Evolutionary conservation across 2,329 filamentous ascomycete species (phyloP).

Genomic region (Tolypocladium ovalisporum): DNA sequence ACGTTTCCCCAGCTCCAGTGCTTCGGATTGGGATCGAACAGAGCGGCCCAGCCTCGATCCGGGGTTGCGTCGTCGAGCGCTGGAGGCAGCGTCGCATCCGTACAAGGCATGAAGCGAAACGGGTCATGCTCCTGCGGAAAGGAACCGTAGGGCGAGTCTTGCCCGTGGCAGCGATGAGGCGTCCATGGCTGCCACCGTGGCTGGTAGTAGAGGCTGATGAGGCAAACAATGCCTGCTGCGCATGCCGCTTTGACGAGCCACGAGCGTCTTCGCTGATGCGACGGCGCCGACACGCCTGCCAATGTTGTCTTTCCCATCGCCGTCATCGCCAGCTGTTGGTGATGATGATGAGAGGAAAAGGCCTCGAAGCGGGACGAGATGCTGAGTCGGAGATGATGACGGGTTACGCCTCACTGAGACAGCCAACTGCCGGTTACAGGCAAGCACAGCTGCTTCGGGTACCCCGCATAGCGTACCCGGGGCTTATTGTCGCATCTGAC

Average conservation of each 20-base stretch:
- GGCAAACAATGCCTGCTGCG: neutral
- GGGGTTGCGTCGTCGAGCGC: constrained; percentile 26
- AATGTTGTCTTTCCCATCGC: neutral
- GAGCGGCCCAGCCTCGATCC: constrained; percentile 24
- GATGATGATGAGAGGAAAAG: neutral
- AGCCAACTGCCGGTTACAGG: too few relatives aligned
- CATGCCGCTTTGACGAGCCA: neutral
- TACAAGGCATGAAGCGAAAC: constrained; percentile 37
- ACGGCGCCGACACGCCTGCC: neutral
- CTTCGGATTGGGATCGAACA: constrained; percentile 31
- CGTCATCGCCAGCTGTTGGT: neutral
- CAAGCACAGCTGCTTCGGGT: too few relatives aligned
- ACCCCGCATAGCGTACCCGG: too few relatives aligned
- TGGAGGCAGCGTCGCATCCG: constrained; percentile 26
- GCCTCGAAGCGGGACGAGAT: neutral
- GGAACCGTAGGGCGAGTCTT: constrained; percentile 4
- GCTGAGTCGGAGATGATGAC: too few relatives aligned
- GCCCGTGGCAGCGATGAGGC: constrained; percentile 3
- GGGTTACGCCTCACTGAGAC: neutral
- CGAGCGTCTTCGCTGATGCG: neutral
- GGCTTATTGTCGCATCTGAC: too few relatives aligned
- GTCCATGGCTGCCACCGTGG: neutral
- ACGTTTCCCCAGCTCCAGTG: constrained; percentile 35
- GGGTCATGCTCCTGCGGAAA: constrained; percentile 32
- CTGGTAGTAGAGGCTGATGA: neutral